Evolutionary conservation across 305 asterid genomes (phyloP).

Genomic region (Fraxinus latifolia): DNA sequence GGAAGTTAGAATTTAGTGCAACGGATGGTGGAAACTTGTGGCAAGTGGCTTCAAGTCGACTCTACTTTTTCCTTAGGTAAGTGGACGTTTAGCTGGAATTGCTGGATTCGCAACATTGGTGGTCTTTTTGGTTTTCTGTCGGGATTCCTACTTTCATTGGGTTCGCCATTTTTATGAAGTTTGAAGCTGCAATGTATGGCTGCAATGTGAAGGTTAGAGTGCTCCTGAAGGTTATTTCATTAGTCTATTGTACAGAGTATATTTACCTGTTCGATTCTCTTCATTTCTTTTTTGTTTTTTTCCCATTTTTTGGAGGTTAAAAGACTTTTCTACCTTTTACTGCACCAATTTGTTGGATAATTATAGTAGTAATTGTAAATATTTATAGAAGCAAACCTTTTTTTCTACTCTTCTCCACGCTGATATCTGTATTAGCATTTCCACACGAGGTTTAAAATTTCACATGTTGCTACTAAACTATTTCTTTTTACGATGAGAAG

Average conservation of each 20-base stretch:
- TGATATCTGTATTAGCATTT: neutral
- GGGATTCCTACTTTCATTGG: neutral
- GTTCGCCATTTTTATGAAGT: neutral
- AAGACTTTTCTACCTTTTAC: neutral
- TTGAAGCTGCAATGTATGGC: neutral
- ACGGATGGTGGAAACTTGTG: neutral
- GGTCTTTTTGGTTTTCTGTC: neutral
- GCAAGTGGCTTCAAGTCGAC: neutral
- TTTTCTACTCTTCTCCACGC: neutral
- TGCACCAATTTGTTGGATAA: neutral
- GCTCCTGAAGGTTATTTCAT: neutral
- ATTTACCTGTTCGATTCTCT: neutral
- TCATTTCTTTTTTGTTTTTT: neutral
- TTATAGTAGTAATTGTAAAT: constrained; percentile 4
- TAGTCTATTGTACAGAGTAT: neutral
- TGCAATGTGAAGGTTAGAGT: neutral
- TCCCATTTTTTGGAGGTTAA: neutral
- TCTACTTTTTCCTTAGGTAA: neutral
- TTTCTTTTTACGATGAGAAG: neutral
- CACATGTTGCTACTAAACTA: neutral
- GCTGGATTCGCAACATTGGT: neutral
- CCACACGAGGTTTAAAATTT: neutral
- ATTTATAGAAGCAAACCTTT: neutral
- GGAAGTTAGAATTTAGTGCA: neutral
- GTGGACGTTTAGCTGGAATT: neutral